Evolutionary conservation across 2,329 filamentous ascomycete species (phyloP), one percentile per base, ranked within the genome.

Genomic region (Fusarium odoratissimum): DNA sequence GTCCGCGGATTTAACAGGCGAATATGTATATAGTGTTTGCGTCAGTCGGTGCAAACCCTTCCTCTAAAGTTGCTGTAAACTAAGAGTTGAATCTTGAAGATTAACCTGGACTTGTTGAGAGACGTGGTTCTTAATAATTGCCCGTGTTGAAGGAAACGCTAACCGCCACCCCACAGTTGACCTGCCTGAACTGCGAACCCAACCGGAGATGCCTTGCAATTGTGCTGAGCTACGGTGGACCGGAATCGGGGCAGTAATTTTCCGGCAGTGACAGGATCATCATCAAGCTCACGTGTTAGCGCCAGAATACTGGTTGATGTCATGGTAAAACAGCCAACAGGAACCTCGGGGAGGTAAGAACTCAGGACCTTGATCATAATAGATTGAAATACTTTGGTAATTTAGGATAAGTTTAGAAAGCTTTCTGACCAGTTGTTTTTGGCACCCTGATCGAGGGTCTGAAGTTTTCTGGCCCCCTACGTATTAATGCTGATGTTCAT

Each of bases 111-210:
- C 62, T 54, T 74, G 75, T 72, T 76, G 75, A 76, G 75, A 74
- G 75, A 76, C 69, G 75, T 77, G 73, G 75, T 76, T 71, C 57
- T 64, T 69, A 66, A 76, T 61, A 63, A 71, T 64, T 73, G 48
- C 67, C 60, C 44, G 48, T 57, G 59, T 64, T 33, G 51, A 23
- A 68, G 65, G 69, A 71, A 55, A 72, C 69, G 69, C 73, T 74
- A 76, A 42, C 67, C 64, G 71, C 73, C 71, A 74, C 67, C 61
- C 59, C 72, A 74, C 66, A 73, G 54, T 58, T 56, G 33, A 46
- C 62, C 28, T 67, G 46, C 62, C 38, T 58, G 45, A 42, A 67
- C 44, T 54, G 23, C 45, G 38, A 66, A 63, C 64, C 56, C 46
- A 68, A 55, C 64, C 28, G n/a, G 31, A 61, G 38, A 54, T 52